Base-by-base conservation (phyloP, 1,284 basidiomycete genomes). In the Irpex rosettiformis region DNA sequence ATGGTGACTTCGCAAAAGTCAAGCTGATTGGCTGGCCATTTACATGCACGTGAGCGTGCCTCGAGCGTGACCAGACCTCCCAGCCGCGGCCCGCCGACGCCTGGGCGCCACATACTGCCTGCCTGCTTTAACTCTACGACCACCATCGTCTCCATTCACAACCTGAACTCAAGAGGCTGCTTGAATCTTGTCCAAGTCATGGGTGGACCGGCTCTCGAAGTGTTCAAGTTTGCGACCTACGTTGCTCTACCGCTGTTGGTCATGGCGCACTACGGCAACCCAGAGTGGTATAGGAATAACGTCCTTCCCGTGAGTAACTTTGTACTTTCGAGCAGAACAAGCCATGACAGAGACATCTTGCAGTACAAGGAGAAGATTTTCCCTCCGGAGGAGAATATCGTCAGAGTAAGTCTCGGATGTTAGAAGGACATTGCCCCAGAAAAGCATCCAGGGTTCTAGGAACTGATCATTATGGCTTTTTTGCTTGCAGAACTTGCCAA, bases 151-250 rank as follows among this genome's bases (percentile, higher is more conserved):
- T n/a, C n/a, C n/a, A 16, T 16, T 2, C 33, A n/a, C 33, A 40
- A 40, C 3, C 33, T 1, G 13, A 40, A 11, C n/a, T 13, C 33
- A 40, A n/a, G 13, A 40, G n/a, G n/a, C n/a, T n/a, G n/a, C n/a
- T n/a, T n/a, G n/a, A 40, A 40, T 11, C 33, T 13, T 13, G 33
- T 7, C 13, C n/a, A 40, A 1, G 47, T 30, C 22, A 92, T 93
- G 89, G 89, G 80, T 16, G 89, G 90, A 30, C 84, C 90, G 43
- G 91, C 91, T 70, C 84, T 95, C 58, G 93, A 95, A 73, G 82
- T 94, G 18, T 91, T 94, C 84, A 93, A 93, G 75, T 94, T 94
- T 66, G 86, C 85, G 1, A 77, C 94, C 30, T 96, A 97, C 74
- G 84, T 96, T 60, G 93, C 94, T 70, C 88, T 96, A 63, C 94